These are phyloP conservation scores for Chlorella sp. DNA, from an alignment of 139 green algal species.

Conservation along the genomic window DNA sequence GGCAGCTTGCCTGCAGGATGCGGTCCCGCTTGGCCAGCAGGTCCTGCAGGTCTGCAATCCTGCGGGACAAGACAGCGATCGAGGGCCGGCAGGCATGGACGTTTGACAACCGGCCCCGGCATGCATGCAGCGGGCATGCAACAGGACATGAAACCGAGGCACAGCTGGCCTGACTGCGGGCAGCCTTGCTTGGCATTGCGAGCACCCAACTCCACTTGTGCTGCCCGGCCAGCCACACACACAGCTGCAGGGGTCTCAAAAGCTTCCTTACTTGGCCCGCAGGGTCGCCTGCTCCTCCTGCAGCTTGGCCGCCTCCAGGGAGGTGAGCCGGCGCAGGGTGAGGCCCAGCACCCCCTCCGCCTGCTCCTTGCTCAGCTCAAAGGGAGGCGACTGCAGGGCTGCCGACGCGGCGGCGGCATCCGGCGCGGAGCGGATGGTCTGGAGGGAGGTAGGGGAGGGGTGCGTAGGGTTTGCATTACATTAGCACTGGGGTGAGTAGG, in stretches of 20 bases:
- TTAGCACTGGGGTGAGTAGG: too few relatives aligned
- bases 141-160: too few relatives aligned
- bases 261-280: conserved; percentile 35
- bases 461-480: too few relatives aligned
- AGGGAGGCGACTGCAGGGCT: conserved; percentile 53
- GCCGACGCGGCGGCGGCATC: conserved; percentile 63
- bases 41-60: conserved; percentile 55
- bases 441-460: too few relatives aligned
- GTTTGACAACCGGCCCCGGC: too few relatives aligned
- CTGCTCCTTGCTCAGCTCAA: conserved; percentile 73
- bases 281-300: conserved; percentile 72
- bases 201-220: too few relatives aligned
- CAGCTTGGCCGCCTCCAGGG: conserved; percentile 78
- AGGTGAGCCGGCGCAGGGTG: conserved; percentile 86
- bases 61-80: not conserved
- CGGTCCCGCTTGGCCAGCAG: conserved; percentile 59
- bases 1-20: conserved; percentile 52
- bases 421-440: conserved; percentile 65
- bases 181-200: too few relatives aligned
- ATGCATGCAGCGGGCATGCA: too few relatives aligned
- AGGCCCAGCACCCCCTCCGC: conserved; percentile 84
- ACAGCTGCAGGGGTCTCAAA: too few relatives aligned
- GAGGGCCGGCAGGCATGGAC: too few relatives aligned
- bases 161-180: too few relatives aligned
- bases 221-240: too few relatives aligned